Base-by-base conservation (phyloP, 2,329 filamentous ascomycete genomes). In the Exophiala lecanii-corni region DNA sequence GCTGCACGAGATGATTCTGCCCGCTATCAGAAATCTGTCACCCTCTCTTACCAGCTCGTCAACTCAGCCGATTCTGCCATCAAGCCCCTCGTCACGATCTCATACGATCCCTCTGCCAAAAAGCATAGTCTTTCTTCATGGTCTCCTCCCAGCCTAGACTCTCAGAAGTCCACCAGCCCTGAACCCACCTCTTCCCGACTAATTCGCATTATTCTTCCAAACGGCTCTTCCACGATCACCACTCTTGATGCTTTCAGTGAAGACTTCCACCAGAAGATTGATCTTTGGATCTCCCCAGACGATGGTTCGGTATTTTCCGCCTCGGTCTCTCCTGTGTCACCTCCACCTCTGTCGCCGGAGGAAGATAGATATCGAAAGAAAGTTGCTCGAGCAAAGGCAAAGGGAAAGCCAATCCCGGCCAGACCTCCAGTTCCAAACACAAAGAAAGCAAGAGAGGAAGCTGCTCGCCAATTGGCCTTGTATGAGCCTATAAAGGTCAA, bases 111-210 rank as follows among this genome's bases (percentile, higher is more conserved):
- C 4, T 43, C 53, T 10, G 62, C 63, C 5, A 54, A 62, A 28
- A 59, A 60, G 17, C 59, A 64, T 30, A 55, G 61, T 19, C 53
- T 70, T 9, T 47, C 62, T 9, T 63, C 65, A 13, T 70, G 67
- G 54, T 59, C 62, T 3, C 63, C 65, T 21, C 65, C 67, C 5
- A 48, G 34, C 5, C 19, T 51, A 2, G 41, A 44, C 13, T 38
- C 39, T 20, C 33, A 43, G 25, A 45, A 38, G 20, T 48, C 41
- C 23, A 50, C 45, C 36, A 54, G 36, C 30, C 42, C 28, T 63
- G 72, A 53, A 64, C 71, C 41, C 68, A 71, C 56, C 72, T 79
- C 51, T 62, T 76, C 34, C 70, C 5, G 75, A 74, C 46, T 69
- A 76, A 23, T 73, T 67, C 54, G 76, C 55, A 28, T 51, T 52